Evolutionary conservation across 495 filamentous ascomycete species (phyloP).

Genomic region (Penicillium malachiteum): DNA sequence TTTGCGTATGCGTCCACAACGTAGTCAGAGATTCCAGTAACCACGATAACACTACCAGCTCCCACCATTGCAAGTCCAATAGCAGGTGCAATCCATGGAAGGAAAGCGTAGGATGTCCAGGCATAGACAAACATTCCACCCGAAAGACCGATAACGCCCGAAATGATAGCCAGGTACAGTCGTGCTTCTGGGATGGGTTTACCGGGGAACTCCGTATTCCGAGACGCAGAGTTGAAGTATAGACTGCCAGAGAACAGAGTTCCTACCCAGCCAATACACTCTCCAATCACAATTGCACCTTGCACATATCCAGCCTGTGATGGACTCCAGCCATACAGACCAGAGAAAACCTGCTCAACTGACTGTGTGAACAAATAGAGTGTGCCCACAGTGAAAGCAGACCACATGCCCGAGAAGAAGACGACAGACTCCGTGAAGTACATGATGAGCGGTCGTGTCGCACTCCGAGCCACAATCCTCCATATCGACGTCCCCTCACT

Average conservation of each 20-base stretch:
- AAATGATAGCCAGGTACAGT: constrained; percentile 32
- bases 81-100: constrained; percentile 40
- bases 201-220: constrained; percentile 31
- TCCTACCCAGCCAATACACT: constrained; percentile 29
- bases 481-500: constrained; percentile 20
- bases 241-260: constrained; percentile 25
- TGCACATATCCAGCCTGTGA: constrained; percentile 38
- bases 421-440: constrained; percentile 56
- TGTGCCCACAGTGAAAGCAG: constrained; percentile 51
- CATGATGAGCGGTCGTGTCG: constrained; percentile 42
- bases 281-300: constrained; percentile 37
- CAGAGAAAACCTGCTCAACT: constrained; percentile 40
- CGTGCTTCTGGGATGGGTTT: constrained; percentile 39
- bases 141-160: constrained; percentile 30
- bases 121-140: constrained; percentile 42
- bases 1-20: constrained; percentile 34
- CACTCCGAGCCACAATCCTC: constrained; percentile 24
- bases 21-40: constrained; percentile 32
- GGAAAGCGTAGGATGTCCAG: constrained; percentile 34
- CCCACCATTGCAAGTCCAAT: constrained; percentile 40
- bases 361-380: constrained; percentile 51
- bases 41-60: constrained; percentile 28
- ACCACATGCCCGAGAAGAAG: constrained; percentile 49
- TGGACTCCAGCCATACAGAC: constrained; percentile 32
- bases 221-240: constrained; percentile 30